Evolutionary conservation across 1,284 basidiomycete species (phyloP), one percentile per base, ranked within the genome.

Genomic region (Cryptococcus neoformans): DNA sequence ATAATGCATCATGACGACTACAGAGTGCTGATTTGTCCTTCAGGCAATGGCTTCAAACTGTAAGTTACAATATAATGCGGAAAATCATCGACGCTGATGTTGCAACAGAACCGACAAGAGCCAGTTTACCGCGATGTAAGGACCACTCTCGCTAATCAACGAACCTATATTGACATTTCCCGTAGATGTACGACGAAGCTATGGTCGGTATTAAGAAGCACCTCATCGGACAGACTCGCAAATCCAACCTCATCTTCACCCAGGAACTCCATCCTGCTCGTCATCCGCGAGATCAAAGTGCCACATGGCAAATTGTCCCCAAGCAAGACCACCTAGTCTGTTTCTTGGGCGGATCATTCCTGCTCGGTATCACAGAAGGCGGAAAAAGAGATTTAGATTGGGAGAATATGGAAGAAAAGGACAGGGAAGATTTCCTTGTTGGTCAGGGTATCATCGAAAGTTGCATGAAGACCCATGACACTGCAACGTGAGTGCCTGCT

Each of bases 271-370:
- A 69, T 12, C 80, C 79, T 6, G 61, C 63, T 1, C 64, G 69
- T 46, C 60, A 73, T 44, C 64, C 66, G 2, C 38, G 65, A 57
- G 57, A 63, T 47, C 54, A 51, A 4, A 11, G 64, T 89, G 56
- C 88, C 36, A 75, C 79, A 52, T 92, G 88, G 89, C 81, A 81
- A 28, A 79, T 89, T 12, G 80, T 83, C 1, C 88, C 89, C 12
- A 95, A 96, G 76, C 94, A 98, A 79, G 94, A 98, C 73, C 94
- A 97, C 74, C 84, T 98, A 17, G 93, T 92, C 1, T 97, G 94
- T 77, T 98, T 97, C 85, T 79, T 97, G 47, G 92, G 88, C 39
- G 93, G 92, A 5, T 89, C 89, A 2, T 83, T 97, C 64, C 87
- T 97, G 82, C 83, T 97, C 6, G 92, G 94, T 17, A 88, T 92